Evolutionary conservation across 805 yeast genomes (phyloP), one percentile per base, ranked within the genome.

Genomic region (Yamadazyma akitaensis): DNA sequence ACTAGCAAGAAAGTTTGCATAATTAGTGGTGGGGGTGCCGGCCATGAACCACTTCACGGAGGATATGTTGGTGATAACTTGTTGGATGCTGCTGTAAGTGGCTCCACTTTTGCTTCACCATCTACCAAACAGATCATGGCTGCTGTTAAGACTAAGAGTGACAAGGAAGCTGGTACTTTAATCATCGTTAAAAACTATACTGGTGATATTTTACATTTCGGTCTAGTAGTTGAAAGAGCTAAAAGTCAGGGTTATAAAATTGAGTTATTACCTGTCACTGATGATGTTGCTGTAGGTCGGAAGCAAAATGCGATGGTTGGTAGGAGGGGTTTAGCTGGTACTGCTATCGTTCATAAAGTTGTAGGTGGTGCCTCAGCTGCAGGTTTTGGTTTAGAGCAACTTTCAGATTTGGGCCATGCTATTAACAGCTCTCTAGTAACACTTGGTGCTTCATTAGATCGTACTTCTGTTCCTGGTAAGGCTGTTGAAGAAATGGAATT

Each of bases 1-100:
- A 56, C 62, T 16, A 39, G 54, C n/a, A 67, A 73, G 24, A 85
- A 87, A 57, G 85, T 90, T 37, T 78, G 88, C 5, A 59, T 91
- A 42, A 68, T 91, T 24, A 82, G 96, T 30, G 97, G 97, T 49
- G 98, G 98, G 46, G 97, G 97, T 24, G 82, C 91, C 12, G 98
- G 98, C 40, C 98, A 91, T 61, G 98, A 91, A 65, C 97, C 97
- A 21, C 75, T 90, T 3, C 97, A 92, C 59, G 91, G 88, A 8
- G 97, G 96, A 0, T 91, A 82, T 62, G 90, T 91, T 18, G 97
- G 97, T 11, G 75, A 80, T 12, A 95, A 95, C 42, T 68, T 85
- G 55, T 65, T 91, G 35, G 88, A 87, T 54, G 95, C 84, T 35
- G 97, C 96, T 0, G 96, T 91, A 4, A 81, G 90, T 44, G 98